Conservation (phyloP, 2,329 filamentous ascomycete genomes). For the Myriosclerotinia duriaeana region DNA sequence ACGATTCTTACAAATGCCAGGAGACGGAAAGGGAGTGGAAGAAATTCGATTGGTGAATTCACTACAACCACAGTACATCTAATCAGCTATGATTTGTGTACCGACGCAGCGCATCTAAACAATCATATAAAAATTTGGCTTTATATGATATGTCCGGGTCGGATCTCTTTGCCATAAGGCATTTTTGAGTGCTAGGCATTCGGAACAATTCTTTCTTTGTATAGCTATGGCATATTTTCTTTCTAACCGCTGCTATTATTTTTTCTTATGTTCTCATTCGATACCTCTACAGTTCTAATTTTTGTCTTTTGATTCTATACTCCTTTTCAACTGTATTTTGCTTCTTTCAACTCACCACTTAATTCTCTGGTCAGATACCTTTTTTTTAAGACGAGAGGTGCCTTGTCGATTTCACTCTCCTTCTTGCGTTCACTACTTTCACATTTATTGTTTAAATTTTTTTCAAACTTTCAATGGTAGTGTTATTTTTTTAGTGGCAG, state of each 20-base stretch:
- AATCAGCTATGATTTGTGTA: background rate
- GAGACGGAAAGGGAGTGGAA: no score
- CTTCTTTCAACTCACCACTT: background rate
- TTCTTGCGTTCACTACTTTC: background rate
- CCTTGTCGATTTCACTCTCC: background rate
- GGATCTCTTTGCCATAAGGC: background rate
- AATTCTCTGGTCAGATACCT: background rate
- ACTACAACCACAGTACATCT: background rate
- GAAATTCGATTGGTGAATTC: background rate
- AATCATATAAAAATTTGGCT: background rate
- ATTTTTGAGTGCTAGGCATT: background rate
- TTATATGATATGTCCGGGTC: background rate
- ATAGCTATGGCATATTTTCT: slow-evolving; percentile 5
- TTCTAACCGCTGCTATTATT: background rate
- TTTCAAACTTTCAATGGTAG: background rate
- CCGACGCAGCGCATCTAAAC: background rate
- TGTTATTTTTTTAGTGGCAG: background rate
- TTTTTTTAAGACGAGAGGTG: background rate
- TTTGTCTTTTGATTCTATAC: background rate
- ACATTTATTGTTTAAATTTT: background rate
- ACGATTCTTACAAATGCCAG: slow-evolving; percentile 23
- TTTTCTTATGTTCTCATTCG: background rate
- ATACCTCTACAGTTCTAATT: slow-evolving; percentile 9
- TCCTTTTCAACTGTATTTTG: slow-evolving; percentile 1
- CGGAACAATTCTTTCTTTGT: background rate